A percentile compares a stretch with the other conserved stretches of the same genome.
Evolutionary conservation across 1,284 basidiomycete species (phyloP).

Genomic region (Apiotrichum siamense): DNA sequence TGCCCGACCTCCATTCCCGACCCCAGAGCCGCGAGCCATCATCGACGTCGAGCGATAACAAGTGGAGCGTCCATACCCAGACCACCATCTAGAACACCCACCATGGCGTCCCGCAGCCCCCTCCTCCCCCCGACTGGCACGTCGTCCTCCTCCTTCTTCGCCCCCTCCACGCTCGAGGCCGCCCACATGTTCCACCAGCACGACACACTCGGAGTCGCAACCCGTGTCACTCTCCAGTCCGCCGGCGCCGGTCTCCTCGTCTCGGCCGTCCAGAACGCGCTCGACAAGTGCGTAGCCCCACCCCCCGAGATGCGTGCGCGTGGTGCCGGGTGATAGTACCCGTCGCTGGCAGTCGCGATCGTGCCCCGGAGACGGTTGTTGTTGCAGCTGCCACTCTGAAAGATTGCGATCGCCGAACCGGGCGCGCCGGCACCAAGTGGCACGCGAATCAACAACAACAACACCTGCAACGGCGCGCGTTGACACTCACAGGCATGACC

Average conservation of each 20-base stretch:
- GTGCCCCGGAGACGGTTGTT: too few species aligned
- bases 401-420: neutral
- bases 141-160: constrained; percentile 27
- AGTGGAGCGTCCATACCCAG: neutral
- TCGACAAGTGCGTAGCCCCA: constrained; percentile 52
- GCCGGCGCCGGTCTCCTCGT: constrained; percentile 70
- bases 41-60: neutral
- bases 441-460: too few species aligned
- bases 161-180: constrained; percentile 33
- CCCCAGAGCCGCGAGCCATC: neutral
- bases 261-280: constrained; percentile 76
- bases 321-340: too few species aligned
- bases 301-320: too few species aligned
- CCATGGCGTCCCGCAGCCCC: constrained; percentile 29
- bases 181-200: constrained; percentile 37
- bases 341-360: too few species aligned
- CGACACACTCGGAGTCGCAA: constrained; percentile 47
- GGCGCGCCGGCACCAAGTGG: too few species aligned
- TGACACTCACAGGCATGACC: constrained; percentile 54
- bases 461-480: neutral
- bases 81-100: neutral
- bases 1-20: neutral
- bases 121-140: constrained; percentile 32
- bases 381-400: neutral
- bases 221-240: constrained; percentile 60